phyloP scores from a whole-genome alignment of 1,139 yeast species.

The Zygoascus sp. region DNA sequence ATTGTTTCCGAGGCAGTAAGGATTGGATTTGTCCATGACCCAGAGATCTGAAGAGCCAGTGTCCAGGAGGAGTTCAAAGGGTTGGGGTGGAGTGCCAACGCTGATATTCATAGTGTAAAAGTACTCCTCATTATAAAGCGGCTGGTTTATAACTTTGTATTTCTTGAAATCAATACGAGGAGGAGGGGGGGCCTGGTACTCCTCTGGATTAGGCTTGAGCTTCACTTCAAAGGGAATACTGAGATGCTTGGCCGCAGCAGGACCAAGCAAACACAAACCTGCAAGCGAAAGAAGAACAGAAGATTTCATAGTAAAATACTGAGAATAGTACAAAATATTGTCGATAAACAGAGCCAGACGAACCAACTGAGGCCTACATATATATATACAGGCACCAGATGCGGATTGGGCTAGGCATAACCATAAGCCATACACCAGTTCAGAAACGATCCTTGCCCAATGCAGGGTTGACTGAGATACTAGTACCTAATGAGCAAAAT shows the following conservation, averaged over 20 bases:
- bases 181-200: background rate
- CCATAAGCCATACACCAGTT: no score
- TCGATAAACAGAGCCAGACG: no score
- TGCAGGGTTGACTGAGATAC: no score
- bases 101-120: conserved; percentile 28
- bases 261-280: background rate
- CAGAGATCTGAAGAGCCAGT: conserved; percentile 69
- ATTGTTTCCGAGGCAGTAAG: conserved; percentile 22
- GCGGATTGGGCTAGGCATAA: no score
- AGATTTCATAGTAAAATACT: no score
- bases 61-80: conserved; percentile 39
- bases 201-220: background rate
- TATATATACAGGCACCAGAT: no score
- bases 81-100: conserved; percentile 26
- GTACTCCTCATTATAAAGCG: conserved; percentile 11
- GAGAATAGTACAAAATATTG: no score
- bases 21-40: conserved; percentile 39
- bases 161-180: conserved; percentile 6
- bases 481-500: no score
- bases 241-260: conserved; percentile 5
- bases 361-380: no score
- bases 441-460: no score
- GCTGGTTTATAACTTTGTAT: conserved; percentile 1
- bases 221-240: conserved; percentile 5
- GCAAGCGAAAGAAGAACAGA: no score